Evolutionary conservation across 2,329 filamentous ascomycete genomes (phyloP).

Genomic region (Penicillium paneum): DNA sequence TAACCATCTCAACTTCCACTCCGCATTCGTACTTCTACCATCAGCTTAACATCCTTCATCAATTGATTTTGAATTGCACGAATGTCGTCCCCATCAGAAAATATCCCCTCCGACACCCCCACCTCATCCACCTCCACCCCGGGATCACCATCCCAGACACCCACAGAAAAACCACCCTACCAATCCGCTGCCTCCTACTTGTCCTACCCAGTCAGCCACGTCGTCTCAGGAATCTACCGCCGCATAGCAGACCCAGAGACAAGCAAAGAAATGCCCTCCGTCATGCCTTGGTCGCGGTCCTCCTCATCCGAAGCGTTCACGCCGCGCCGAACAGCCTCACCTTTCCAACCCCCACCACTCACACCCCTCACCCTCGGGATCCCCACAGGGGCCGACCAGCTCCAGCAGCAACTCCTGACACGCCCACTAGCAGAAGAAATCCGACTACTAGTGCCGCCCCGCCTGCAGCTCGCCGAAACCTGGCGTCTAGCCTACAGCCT

Average conservation of each 20-base stretch:
- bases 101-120: conserved; percentile 13
- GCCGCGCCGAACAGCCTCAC: conserved; percentile 63
- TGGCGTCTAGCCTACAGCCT: conserved; percentile 88
- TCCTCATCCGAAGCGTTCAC: conserved; percentile 37
- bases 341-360: conserved; percentile 83
- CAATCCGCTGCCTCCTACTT: conserved; percentile 47
- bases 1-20: conserved; percentile 11
- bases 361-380: conserved; percentile 68
- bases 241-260: conserved; percentile 54
- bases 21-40: background rate
- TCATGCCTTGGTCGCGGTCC: conserved; percentile 40
- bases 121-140: conserved; percentile 22
- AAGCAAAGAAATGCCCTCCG: conserved; percentile 18
- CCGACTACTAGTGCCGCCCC: conserved; percentile 77
- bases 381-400: conserved; percentile 52
- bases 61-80: conserved; percentile 15
- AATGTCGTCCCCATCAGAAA: conserved; percentile 26
- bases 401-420: conserved; percentile 63
- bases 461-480: conserved; percentile 79
- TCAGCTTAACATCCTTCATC: background rate
- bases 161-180: conserved; percentile 22
- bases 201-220: conserved; percentile 51
- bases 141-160: conserved; percentile 24
- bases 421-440: conserved; percentile 85
- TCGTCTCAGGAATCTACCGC: conserved; percentile 63